phyloP scores from a whole-genome alignment of 2,329 filamentous ascomycete genomes.

The Fonsecaea erecta region DNA sequence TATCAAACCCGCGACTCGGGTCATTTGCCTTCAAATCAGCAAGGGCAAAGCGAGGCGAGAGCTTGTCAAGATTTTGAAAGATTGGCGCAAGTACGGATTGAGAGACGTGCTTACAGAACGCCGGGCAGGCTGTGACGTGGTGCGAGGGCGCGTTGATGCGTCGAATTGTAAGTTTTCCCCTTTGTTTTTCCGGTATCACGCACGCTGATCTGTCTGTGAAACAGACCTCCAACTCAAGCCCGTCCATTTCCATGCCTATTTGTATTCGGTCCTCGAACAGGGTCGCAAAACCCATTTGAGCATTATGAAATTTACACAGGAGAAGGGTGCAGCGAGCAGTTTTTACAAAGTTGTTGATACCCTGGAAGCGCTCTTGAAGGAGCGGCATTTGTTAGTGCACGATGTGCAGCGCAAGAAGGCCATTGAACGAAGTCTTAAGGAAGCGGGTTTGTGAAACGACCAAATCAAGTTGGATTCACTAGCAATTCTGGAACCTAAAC shows the following conservation, averaged over 20 bases:
- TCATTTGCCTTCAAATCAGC: conserved; percentile 75
- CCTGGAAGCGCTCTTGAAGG: conserved; percentile 69
- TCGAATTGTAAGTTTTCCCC: conserved; percentile 70
- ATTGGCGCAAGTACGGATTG: conserved; percentile 84
- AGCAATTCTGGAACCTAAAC: not conserved
- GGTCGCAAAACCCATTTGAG: conserved; percentile 76
- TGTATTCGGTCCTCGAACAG: conserved; percentile 88
- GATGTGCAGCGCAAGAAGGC: conserved; percentile 70
- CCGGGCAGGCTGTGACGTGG: conserved; percentile 74
- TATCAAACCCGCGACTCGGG: conserved; percentile 78
- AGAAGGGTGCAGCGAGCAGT: conserved; percentile 86
- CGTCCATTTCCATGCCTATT: conserved; percentile 83
- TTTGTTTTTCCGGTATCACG: conserved; percentile 17
- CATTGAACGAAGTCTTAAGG: conserved; percentile 56
- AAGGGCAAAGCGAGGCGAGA: conserved; percentile 77
- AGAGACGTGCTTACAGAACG: conserved; percentile 79
- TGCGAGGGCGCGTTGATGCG: conserved; percentile 68
- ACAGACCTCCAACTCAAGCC: conserved; percentile 80
- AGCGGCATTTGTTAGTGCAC: conserved; percentile 68
- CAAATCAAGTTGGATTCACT: conserved; percentile 13
- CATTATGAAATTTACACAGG: conserved; percentile 84
- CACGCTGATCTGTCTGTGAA: conserved; percentile 28
- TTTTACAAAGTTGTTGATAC: conserved; percentile 83
- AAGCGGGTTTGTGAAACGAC: conserved; percentile 32
- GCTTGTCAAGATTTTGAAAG: conserved; percentile 72